Evolutionary conservation across 164 flowering plant species (phyloP).

Genomic region (Magnolia kwangsiensis): DNA sequence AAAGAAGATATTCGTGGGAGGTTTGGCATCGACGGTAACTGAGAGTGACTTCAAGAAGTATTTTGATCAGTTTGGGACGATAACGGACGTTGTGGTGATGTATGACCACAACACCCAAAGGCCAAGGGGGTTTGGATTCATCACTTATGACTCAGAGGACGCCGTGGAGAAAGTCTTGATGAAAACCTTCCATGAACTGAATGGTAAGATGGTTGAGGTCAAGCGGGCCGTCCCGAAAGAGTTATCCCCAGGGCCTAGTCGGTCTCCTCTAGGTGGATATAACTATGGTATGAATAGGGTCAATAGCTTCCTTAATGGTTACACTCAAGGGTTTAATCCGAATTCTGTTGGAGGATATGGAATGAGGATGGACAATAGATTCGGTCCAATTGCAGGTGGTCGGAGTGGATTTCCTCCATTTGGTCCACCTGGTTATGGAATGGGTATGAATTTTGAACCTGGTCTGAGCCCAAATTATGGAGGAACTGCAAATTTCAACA

Average conservation of each 20-base stretch:
- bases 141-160: slow-evolving; percentile 71
- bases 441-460: slow-evolving; percentile 46
- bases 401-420: slow-evolving; percentile 50
- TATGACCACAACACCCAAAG: slow-evolving; percentile 80
- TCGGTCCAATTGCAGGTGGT: slow-evolving; percentile 40
- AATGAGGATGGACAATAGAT: slow-evolving; percentile 59
- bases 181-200: slow-evolving; percentile 72
- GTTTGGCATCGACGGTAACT: slow-evolving; percentile 69
- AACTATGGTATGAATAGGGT: slow-evolving; percentile 50
- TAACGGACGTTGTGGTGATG: slow-evolving; percentile 82
- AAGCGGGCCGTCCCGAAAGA: slow-evolving; percentile 81
- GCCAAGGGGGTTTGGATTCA: slow-evolving; percentile 87
- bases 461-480: slow-evolving; percentile 45
- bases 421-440: slow-evolving; percentile 45
- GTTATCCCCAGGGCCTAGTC: slow-evolving; percentile 56
- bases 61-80: slow-evolving; percentile 71
- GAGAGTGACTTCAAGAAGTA: slow-evolving; percentile 69
- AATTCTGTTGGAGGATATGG: slow-evolving; percentile 58
- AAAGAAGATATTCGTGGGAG: slow-evolving; percentile 83
- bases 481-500: slow-evolving; percentile 33
- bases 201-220: slow-evolving; percentile 84
- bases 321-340: slow-evolving; percentile 46
- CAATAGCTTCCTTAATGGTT: slow-evolving; percentile 45
- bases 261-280: slow-evolving; percentile 58
- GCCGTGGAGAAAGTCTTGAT: slow-evolving; percentile 63